phyloP scores from a whole-genome alignment of 2,329 filamentous ascomycete genomes.

The Pseudogymnoascus sp. region DNA sequence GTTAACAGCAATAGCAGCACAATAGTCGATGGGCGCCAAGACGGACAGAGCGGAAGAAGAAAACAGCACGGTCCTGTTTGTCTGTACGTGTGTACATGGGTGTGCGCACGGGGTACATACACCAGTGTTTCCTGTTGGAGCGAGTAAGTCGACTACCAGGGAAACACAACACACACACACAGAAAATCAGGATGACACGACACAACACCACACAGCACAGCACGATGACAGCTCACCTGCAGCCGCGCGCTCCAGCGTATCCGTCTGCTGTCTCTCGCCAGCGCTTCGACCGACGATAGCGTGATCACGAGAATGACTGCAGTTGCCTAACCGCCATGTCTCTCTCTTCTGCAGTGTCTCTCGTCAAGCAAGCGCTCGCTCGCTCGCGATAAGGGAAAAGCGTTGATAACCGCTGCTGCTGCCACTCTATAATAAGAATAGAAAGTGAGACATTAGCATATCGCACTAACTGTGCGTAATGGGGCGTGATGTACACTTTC shows the following conservation, averaged over 20 bases:
- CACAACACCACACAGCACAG: background rate
- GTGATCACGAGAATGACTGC: background rate
- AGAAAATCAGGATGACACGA: background rate
- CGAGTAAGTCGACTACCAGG: background rate
- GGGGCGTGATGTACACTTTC: no score
- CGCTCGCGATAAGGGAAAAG: background rate
- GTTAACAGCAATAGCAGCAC: no score
- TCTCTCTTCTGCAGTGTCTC: background rate
- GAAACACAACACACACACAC: background rate
- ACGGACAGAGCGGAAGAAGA: background rate
- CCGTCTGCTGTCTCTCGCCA: background rate
- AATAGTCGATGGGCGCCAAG: background rate
- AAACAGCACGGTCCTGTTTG: background rate
- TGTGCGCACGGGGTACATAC: background rate
- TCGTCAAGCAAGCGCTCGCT: background rate
- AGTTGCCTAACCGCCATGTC: background rate
- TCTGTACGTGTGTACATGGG: background rate
- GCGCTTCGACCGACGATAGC: background rate
- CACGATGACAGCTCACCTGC: background rate
- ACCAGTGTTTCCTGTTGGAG: background rate
- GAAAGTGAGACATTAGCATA: background rate
- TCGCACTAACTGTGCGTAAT: no score
- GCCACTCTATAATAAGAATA: background rate
- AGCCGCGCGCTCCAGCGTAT: background rate
- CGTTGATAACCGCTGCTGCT: background rate